Evolutionary conservation across 768 basidiomycete genomes (phyloP), one percentile per base, ranked within the genome.

Genomic region (Roridomyces roridus): DNA sequence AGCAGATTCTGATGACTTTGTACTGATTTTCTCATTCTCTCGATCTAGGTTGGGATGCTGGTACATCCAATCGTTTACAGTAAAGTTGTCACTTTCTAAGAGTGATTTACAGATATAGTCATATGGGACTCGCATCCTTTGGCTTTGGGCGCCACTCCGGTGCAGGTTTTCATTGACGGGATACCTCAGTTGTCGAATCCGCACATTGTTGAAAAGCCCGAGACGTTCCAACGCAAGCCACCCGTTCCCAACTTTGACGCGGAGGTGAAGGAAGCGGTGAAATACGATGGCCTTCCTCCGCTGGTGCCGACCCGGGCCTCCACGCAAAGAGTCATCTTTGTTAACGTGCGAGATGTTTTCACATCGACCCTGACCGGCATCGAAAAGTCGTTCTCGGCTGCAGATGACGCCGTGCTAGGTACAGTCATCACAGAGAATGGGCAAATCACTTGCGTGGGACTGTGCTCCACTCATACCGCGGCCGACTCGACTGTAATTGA

Each of bases 161-260:
- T 80, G 31, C 92, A 96, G 74, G 92, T 94, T 18, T 93, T 86
- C 72, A 91, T 96, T 57, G 95, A 98, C 65, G 95, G 95, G 2
- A 88, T 96, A 45, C 72, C 88, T 1, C 95, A 98, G 67, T 65
- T 91, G 3, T 64, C 74, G 26, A 65, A 72, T 3, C 79, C 86
- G 3, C 68, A 77, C 60, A 68, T 81, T 17, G 68, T 79, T 35
- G 43, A 72, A 46, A 94, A 96, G 67, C 80, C 81, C 2, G 51
- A 60, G 8, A 55, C 67, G 15, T 81, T 75, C 66, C 82, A 84
- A 59, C 63, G 65, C 7, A 46, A 70, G 6, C 89, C 91, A 0
- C 73, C 70, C 37, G 84, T 86, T 2, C 91, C 92, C 0, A 78
- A 89, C 63, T 95, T 88, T 62, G 84, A 87, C 64, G 75, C 80